Conservation (phyloP, 1,284 basidiomycete genomes). For the Tilletiaria anomala region DNA sequence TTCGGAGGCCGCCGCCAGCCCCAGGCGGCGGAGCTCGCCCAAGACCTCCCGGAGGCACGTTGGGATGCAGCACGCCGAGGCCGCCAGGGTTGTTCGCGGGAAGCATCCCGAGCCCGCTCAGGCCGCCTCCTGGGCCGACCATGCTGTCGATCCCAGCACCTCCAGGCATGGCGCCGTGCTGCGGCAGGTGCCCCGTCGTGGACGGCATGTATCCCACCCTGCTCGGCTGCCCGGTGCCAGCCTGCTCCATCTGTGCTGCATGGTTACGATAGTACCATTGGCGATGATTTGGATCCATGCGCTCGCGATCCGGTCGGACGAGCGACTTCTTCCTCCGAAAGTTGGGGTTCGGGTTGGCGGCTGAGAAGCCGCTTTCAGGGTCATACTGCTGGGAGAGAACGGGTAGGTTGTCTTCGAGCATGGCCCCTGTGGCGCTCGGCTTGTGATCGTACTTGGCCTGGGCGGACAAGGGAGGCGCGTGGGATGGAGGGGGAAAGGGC, state of each 20-base stretch:
- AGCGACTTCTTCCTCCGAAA: conserved; percentile 76
- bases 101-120: conserved; percentile 34
- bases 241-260: conserved; percentile 56
- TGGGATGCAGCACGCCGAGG: conserved; percentile 6
- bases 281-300: conserved; percentile 85
- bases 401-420: too few relatives aligned
- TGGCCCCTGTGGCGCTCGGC: too few relatives aligned
- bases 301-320: conserved; percentile 83
- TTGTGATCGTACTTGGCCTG: too few relatives aligned
- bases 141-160: conserved; percentile 18
- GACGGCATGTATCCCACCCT: conserved; percentile 37
- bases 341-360: conserved; percentile 11
- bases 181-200: conserved; percentile 33
- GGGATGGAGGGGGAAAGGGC: too few relatives aligned
- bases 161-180: conserved; percentile 32
- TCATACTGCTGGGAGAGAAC: too few relatives aligned
- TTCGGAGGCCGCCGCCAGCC: conserved; percentile 11
- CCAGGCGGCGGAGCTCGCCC: conserved; percentile 13
- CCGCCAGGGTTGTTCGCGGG: background rate
- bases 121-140: conserved; percentile 32
- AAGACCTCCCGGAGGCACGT: conserved; percentile 23
- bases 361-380: conserved; percentile 3
- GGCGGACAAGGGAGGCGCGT: too few relatives aligned
- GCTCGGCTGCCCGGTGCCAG: conserved; percentile 13
- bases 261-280: conserved; percentile 90